Conservation (phyloP, 1,284 basidiomycete species). For the Trichosporon sp. region DNA sequence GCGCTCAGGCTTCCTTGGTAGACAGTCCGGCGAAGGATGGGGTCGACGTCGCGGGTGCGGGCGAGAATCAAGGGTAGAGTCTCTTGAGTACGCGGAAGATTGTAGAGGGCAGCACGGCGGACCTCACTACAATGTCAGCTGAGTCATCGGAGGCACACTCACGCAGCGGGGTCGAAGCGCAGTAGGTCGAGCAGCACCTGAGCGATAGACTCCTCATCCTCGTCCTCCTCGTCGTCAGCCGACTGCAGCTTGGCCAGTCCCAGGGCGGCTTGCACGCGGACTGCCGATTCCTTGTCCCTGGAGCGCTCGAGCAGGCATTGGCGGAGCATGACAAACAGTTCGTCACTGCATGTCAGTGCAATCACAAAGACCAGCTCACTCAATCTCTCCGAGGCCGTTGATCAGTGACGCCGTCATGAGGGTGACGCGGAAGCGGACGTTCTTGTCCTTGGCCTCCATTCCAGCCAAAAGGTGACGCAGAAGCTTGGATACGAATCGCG, state of each 20-base stretch:
- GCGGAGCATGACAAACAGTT: slow-evolving; percentile 66
- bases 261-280: slow-evolving; percentile 78
- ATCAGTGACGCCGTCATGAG: slow-evolving; percentile 77
- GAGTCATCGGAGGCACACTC: slow-evolving; percentile 40
- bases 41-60: slow-evolving; percentile 79
- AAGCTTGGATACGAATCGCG: slow-evolving; percentile 68
- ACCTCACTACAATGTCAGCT: slow-evolving; percentile 63
- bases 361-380: slow-evolving; percentile 54
- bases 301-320: slow-evolving; percentile 68
- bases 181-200: slow-evolving; percentile 69
- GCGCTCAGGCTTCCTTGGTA: slow-evolving; percentile 60
- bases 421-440: slow-evolving; percentile 71
- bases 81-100: slow-evolving; percentile 60
- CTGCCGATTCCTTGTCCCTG: slow-evolving; percentile 75
- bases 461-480: slow-evolving; percentile 75
- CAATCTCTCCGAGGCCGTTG: slow-evolving; percentile 71
- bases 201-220: slow-evolving; percentile 61
- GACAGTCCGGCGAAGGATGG: slow-evolving; percentile 71
- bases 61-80: slow-evolving; percentile 67
- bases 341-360: slow-evolving; percentile 57
- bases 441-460: slow-evolving; percentile 84
- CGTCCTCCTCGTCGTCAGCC: slow-evolving; percentile 66
- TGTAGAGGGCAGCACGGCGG: slow-evolving; percentile 76
- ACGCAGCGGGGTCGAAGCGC: slow-evolving; percentile 72
- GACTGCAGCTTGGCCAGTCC: slow-evolving; percentile 78